These are phyloP conservation scores for Hypericum androsaemum DNA, from an alignment of 345 rosid species.

Conservation along the genomic window DNA sequence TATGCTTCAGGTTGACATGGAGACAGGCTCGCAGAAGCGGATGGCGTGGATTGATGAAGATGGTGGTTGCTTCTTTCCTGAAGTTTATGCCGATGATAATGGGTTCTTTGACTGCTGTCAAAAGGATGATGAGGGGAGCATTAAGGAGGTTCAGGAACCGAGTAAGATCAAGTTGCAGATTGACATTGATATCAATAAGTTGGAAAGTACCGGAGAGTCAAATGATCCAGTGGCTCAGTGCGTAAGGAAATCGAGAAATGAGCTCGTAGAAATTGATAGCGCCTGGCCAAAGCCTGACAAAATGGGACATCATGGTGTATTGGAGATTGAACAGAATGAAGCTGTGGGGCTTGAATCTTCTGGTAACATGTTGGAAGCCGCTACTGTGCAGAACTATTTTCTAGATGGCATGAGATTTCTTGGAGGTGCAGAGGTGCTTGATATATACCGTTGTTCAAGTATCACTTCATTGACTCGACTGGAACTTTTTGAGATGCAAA, in stretches of 20 bases:
- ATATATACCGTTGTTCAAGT: conserved; percentile 38
- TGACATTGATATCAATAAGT: conserved; percentile 59
- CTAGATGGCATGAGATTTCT: conserved; percentile 34
- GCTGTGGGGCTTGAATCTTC: conserved; percentile 5
- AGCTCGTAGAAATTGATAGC: conserved; percentile 33
- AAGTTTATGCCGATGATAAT: conserved; percentile 32
- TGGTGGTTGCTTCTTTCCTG: conserved; percentile 78
- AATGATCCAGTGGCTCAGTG: conserved; percentile 31
- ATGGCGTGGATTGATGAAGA: conserved; percentile 94
- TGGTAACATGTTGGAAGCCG: conserved; percentile 29
- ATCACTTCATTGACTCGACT: conserved; percentile 33
- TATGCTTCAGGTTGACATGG: conserved; percentile 58
- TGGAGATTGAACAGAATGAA: conserved; percentile 22
- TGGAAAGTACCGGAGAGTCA: conserved; percentile 77
- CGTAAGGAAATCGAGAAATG: conserved; percentile 20
- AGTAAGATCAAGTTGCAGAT: conserved; percentile 50
- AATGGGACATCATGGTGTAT: conserved; percentile 27
- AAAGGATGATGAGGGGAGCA: conserved; percentile 12
- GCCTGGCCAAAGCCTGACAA: conserved; percentile 31
- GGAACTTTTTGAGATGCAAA: conserved; percentile 70
- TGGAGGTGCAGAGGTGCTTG: conserved; percentile 36
- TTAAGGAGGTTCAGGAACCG: background rate
- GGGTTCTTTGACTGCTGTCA: conserved; percentile 32
- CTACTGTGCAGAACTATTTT: conserved; percentile 41
- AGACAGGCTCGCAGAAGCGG: conserved; percentile 50